Base-by-base conservation (phyloP, 257 asterid species). In the Plectranthus barbatus region DNA sequence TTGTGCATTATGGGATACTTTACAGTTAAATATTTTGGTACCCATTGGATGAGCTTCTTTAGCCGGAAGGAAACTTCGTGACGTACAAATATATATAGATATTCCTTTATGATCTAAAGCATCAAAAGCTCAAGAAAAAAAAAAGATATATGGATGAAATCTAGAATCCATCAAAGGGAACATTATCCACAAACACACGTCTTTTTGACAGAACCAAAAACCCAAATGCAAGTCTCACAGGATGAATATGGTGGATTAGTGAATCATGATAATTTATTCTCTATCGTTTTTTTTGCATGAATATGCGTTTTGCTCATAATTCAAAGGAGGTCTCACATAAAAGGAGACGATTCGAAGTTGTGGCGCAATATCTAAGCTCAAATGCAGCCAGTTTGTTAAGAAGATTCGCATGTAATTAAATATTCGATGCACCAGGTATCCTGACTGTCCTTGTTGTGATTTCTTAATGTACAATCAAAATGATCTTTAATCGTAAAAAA, bases 121-220 rank as follows among this genome's bases (percentile, higher is more conserved):
- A 59, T n/a, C 36, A 59, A 45, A 41, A 15, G 40, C 23, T 41
- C 40, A 33, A 29, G 39, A 66, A 52, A 66, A 52, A 52, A 52
- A 65, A 65, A 19, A 1, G 47, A 44, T 36, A 47, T 34, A 61
- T 42, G 60, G 51, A 42, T 24, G 56, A 58, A n/a, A 34, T 20
- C 18, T 17, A 29, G 55, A 50, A 49, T 68, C 59, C 59, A 56
- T 50, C 46, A 49, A 49, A 17, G 54, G 47, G 34, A 46, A 58
- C 58, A 8, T 48, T 69, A 29, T 39, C 13, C 1, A 9, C 57
- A 41, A n/a, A 49, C 55, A 15, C 21, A 33, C 17, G 9, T 7
- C 20, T n/a, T 61, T 52, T 13, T 18, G 15, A 48, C 46, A 17
- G 49, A 24, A 6, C 26, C 5, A 44, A 44, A 18, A 33, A 5